phyloP scores from a whole-genome alignment of 2,329 filamentous ascomycete genomes.

The Sclerotinia borealis region DNA sequence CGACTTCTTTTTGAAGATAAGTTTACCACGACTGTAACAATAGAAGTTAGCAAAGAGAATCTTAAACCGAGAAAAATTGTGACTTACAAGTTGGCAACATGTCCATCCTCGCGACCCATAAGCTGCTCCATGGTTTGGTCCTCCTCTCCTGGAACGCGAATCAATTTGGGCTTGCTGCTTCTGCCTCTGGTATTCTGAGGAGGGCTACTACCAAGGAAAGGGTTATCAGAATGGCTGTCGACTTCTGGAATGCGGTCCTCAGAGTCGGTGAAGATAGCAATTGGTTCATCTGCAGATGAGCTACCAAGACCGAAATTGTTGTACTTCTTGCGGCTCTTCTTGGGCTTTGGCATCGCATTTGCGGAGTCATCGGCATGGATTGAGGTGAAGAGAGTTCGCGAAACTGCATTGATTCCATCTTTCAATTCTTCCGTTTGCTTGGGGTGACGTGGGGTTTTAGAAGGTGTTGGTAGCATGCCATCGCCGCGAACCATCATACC shows the following conservation, averaged over 20 bases:
- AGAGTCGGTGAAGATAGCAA: constrained; percentile 72
- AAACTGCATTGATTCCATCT: constrained; percentile 47
- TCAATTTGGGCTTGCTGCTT: constrained; percentile 48
- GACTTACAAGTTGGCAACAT: constrained; percentile 73
- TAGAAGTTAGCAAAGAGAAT: constrained; percentile 26
- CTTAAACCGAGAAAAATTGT: not conserved
- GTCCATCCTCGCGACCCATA: constrained; percentile 65
- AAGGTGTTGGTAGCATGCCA: constrained; percentile 68
- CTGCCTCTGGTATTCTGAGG: constrained; percentile 35
- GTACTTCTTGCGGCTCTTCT: constrained; percentile 52
- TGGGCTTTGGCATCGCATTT: constrained; percentile 53
- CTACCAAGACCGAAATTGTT: constrained; percentile 49
- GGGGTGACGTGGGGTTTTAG: constrained; percentile 68
- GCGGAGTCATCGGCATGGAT: constrained; percentile 39
- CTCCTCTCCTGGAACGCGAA: constrained; percentile 50
- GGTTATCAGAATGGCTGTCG: constrained; percentile 63
- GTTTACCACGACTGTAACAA: constrained; percentile 64
- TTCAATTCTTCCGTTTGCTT: constrained; percentile 44
- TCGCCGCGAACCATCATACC: constrained; percentile 21
- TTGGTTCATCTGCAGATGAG: constrained; percentile 46
- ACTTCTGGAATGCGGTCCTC: constrained; percentile 69
- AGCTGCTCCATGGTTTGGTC: constrained; percentile 40
- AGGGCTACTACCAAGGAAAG: constrained; percentile 54
- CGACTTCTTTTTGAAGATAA: constrained; percentile 58
- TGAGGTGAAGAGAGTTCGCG: constrained; percentile 55